These are phyloP conservation scores for Puya raimondii DNA, from an alignment of 176 grass and related monocot genomes.

Conservation along the genomic window DNA sequence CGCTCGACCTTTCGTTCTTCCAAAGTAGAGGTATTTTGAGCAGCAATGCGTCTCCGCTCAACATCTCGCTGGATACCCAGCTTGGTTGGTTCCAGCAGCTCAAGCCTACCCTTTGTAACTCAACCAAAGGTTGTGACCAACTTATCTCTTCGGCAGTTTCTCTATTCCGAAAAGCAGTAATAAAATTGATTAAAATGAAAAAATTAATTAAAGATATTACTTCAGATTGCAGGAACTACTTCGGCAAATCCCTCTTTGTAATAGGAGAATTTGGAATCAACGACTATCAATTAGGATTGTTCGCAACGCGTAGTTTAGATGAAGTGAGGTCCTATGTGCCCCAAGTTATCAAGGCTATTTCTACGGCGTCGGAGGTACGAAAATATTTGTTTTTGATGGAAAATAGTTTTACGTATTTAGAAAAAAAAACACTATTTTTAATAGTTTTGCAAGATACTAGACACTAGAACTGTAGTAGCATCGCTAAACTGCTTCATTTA, in stretches of 20 bases:
- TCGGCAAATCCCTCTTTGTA: constrained; percentile 58
- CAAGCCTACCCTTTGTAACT: constrained; percentile 43
- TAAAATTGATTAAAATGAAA: neutral
- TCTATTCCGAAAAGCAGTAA: no score
- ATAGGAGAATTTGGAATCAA: constrained; percentile 90
- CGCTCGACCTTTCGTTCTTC: constrained; percentile 63
- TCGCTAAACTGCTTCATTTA: neutral
- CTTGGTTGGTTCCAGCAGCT: constrained; percentile 63
- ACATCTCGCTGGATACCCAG: constrained; percentile 59
- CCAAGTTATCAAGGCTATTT: constrained; percentile 38
- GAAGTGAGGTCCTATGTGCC: constrained; percentile 49
- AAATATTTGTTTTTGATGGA: neutral
- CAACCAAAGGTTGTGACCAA: constrained; percentile 23
- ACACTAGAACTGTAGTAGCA: neutral
- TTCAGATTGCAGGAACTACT: constrained; percentile 44
- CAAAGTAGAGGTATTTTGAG: constrained; percentile 32
- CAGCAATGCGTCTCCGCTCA: constrained; percentile 48
- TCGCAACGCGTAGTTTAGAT: constrained; percentile 43
- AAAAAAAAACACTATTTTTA: neutral
- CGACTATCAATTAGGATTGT: constrained; percentile 69
- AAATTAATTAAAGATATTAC: neutral
- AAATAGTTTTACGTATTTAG: neutral
- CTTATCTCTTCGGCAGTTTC: neutral
- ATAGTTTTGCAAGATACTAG: neutral
- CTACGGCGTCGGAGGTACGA: constrained; percentile 34